A percentile compares a stretch with the other conserved stretches of the same genome.
Evolutionary conservation across 2,329 filamentous ascomycete genomes (phyloP).

Genomic region (Trichoderma arundinaceum): DNA sequence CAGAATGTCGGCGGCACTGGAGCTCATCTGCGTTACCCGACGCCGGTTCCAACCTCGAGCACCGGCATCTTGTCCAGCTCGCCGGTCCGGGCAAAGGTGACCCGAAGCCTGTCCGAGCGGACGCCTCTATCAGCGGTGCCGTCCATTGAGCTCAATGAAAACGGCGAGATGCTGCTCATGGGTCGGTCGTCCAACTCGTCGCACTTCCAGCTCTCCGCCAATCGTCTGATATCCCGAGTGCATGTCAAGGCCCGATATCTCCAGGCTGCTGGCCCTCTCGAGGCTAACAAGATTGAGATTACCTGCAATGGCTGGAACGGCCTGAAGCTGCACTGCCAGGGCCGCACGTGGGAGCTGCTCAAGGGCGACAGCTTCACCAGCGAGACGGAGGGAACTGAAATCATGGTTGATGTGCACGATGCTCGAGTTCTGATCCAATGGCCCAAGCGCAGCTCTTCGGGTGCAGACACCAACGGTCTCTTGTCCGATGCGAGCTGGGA

Average conservation of each 20-base stretch:
- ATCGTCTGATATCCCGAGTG: slow-evolving; percentile 89
- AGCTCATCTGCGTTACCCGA: slow-evolving; percentile 78
- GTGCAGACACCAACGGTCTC: slow-evolving; percentile 52
- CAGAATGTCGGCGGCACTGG: slow-evolving; percentile 56
- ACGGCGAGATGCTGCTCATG: slow-evolving; percentile 83
- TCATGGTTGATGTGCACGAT: slow-evolving; percentile 95
- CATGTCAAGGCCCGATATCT: slow-evolving; percentile 90
- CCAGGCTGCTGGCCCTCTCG: slow-evolving; percentile 68
- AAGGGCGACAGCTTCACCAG: slow-evolving; percentile 92
- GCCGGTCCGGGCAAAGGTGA: slow-evolving; percentile 64
- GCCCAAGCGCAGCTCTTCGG: slow-evolving; percentile 63
- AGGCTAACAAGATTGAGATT: slow-evolving; percentile 82
- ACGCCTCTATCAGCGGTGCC: slow-evolving; percentile 83
- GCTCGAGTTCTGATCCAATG: slow-evolving; percentile 87
- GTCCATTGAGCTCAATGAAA: slow-evolving; percentile 78
- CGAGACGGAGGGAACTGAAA: slow-evolving; percentile 83
- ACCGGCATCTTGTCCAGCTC: slow-evolving; percentile 90
- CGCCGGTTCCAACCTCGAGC: slow-evolving; percentile 90
- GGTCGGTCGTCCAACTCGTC: slow-evolving; percentile 93
- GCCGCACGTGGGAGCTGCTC: slow-evolving; percentile 79
- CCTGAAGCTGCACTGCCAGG: slow-evolving; percentile 88
- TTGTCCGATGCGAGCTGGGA: slow-evolving; percentile 76
- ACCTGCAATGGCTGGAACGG: slow-evolving; percentile 97
- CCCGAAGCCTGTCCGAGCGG: slow-evolving; percentile 74
- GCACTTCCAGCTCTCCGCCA: slow-evolving; percentile 91